Percentiles rank a stretch among this genome's conserved stretches.
Evolutionary conservation across 1,284 basidiomycete genomes (phyloP).

Genomic region (Cystobasidiaceae sp.): DNA sequence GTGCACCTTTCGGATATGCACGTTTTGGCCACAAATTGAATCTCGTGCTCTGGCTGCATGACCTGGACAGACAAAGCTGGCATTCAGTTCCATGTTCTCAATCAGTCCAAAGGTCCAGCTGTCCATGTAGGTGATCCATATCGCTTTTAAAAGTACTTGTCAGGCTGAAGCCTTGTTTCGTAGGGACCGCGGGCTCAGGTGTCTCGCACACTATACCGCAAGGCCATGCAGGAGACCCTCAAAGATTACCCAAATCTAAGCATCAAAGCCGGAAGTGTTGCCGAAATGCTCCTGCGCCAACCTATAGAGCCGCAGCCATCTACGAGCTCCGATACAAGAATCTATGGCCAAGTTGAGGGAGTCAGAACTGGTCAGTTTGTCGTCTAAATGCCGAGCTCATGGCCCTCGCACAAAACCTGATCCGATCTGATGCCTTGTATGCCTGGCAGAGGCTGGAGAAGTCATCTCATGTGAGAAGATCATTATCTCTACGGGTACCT

Average conservation of each 20-base stretch:
- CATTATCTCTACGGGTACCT: constrained; percentile 84
- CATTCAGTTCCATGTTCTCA: constrained; percentile 79
- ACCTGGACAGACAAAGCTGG: constrained; percentile 72
- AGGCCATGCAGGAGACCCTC: constrained; percentile 67
- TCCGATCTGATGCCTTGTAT: not conserved
- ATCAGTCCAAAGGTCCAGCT: constrained; percentile 76
- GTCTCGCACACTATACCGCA: constrained; percentile 74
- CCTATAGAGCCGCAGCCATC: not conserved
- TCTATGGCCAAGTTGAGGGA: constrained; percentile 54
- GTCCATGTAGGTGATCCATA: constrained; percentile 62
- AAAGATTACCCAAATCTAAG: constrained; percentile 63
- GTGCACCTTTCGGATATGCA: no score
- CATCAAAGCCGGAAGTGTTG: constrained; percentile 67
- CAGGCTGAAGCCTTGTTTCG: not conserved
- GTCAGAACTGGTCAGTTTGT: constrained; percentile 61
- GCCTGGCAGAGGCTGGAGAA: constrained; percentile 62
- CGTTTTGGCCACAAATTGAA: not conserved
- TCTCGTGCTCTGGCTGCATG: no score
- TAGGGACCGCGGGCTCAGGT: constrained; percentile 85
- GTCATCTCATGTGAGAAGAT: constrained; percentile 69
- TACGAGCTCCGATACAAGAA: constrained; percentile 33
- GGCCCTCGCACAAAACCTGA: not conserved
- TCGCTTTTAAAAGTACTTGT: not conserved
- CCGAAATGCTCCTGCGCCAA: constrained; percentile 64
- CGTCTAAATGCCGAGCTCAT: no score